Evolutionary conservation across 805 yeast genomes (phyloP), one percentile per base, ranked within the genome.

Genomic region (Millerozyma acaciae): DNA sequence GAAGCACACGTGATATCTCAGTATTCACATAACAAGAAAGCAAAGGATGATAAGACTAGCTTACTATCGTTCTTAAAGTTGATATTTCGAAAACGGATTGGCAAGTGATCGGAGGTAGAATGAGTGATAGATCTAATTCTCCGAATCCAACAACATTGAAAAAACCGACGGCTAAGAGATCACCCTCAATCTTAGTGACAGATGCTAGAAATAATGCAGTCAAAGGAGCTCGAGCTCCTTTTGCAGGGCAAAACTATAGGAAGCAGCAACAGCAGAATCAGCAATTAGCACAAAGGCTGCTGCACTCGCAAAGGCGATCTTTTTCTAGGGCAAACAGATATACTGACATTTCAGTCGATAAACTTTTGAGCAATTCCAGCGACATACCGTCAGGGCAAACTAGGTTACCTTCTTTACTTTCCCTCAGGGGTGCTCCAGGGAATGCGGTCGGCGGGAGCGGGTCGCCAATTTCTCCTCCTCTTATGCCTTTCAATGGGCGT

Each of bases 181-280:
- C 96, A 19, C 97, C 97, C 8, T 85, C 96, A 2, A 89, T 89
- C 50, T 69, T 89, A 37, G 97, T 89, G 23, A 90, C 97, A 0
- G 97, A 89, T 60, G 77, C 85, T 2, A 68, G 97, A 39, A 71
- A 77, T 34, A 64, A 64, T 38, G 66, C 59, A 34, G 57, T 65
- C 15, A 68, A 68, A 41, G 70, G 73, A 16, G 62, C 70, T n/a
- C 54, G 80, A 31, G 93, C 90, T 0, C 94, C 93, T 1, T 85
- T 79, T 69, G 93, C 93, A 1, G 89, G 90, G 21, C 78, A 73
- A 34, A 62, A 61, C 42, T 68, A 47, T 43, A 55, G 53, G 37
- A 62, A 62, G 31, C 68, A 61, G 33, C 68, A 61, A 34, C 59
- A 45, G 23, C 44, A 42, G 30, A 47, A 48, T 31, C 40, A 22